Base-by-base conservation (phyloP, 192 early-diverging fungal species). In the Borealophlyctis nickersoniae region DNA sequence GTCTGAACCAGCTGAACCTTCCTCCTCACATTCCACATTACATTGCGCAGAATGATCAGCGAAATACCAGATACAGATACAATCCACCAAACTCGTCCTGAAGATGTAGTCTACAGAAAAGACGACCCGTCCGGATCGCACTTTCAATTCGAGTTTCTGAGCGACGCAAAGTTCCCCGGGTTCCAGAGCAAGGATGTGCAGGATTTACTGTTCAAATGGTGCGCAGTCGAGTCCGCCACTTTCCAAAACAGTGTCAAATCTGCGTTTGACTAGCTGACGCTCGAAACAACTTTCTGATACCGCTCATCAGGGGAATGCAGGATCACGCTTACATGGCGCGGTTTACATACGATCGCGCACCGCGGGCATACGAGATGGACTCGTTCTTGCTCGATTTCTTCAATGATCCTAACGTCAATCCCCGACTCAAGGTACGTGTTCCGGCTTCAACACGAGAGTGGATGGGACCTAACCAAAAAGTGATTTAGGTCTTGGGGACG, bases 141-240 rank as follows among this genome's bases (percentile, higher is more conserved):
- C 30, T 77, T 73, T 51, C 56, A 30, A 22, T 77, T 77, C 57
- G 52, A 49, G 13, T 54, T 60, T 4, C 30, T 74, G 39, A 69
- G 71, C 35, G 54, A 74, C 1, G 52, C 67, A 2, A 66, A 63
- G 32, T 74, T 74, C 36, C 29, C 60, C 2, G 71, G 76, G 2
- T 75, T 75, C 48, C 34, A 70, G 26, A 36, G 60, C 55, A 74
- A 76, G 35, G 69, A 77, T 2, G 58, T 73, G 29, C 73, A 81
- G 62, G 70, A 72, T 13, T 53, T 56, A 2, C 58, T 81, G 11
- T 81, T 69, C 71, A 81, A 77, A 64, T 81, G 79, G 79, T 77
- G 56, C 22, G 28, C 29, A 23, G 23, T 34, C 3, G 9, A 62
- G 4, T 23, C 36, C n/a, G 39, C 36, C 31, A 24, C 7, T 23